These are phyloP conservation scores for Limonium bicolor DNA, from an alignment of 148 eudicot genomes.

Conservation along the genomic window DNA sequence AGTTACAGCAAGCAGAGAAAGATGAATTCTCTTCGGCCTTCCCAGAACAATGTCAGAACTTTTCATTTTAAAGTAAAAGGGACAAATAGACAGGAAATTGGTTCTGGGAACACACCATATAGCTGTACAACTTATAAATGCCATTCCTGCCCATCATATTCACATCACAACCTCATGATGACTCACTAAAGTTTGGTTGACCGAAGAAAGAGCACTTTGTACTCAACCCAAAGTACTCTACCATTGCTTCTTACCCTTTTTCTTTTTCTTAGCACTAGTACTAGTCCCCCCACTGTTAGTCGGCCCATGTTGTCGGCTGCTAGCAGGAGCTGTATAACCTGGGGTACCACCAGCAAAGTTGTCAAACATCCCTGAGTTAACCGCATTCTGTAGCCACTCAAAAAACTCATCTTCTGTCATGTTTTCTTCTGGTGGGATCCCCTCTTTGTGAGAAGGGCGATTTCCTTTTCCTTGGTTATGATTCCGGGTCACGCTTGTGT, in stretches of 20 bases:
- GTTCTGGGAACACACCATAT: too few relatives aligned
- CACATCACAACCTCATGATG: too few relatives aligned
- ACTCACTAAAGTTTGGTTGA: too few relatives aligned
- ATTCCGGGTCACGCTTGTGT: slow-evolving; percentile 61
- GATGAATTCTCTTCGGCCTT: too few relatives aligned
- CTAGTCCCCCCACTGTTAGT: slow-evolving; percentile 17
- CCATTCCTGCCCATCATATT: too few relatives aligned
- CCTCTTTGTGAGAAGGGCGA: slow-evolving; percentile 35
- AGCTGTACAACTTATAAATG: too few relatives aligned
- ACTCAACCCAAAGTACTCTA: slow-evolving; percentile 6
- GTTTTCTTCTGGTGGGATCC: slow-evolving; percentile 38
- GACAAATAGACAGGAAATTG: too few relatives aligned
- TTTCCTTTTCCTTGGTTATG: slow-evolving; percentile 37
- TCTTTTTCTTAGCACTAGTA: slow-evolving; percentile 57
- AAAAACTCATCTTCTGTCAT: slow-evolving; percentile 89
- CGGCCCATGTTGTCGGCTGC: slow-evolving; percentile 10
- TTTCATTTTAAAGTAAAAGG: too few relatives aligned
- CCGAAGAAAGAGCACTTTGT: too few relatives aligned
- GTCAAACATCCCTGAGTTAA: slow-evolving; percentile 64
- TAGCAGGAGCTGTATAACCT: slow-evolving; percentile 17
- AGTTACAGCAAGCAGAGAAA: too few relatives aligned
- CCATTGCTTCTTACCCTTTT: slow-evolving; percentile 78
- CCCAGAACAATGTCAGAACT: too few relatives aligned
- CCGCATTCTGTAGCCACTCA: slow-evolving; percentile 77
- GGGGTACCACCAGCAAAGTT: slow-evolving; percentile 27